A percentile compares a stretch with the other conserved stretches of the same genome.
Evolutionary conservation across 805 yeast genomes (phyloP).

Genomic region (Torulaspora indica): DNA sequence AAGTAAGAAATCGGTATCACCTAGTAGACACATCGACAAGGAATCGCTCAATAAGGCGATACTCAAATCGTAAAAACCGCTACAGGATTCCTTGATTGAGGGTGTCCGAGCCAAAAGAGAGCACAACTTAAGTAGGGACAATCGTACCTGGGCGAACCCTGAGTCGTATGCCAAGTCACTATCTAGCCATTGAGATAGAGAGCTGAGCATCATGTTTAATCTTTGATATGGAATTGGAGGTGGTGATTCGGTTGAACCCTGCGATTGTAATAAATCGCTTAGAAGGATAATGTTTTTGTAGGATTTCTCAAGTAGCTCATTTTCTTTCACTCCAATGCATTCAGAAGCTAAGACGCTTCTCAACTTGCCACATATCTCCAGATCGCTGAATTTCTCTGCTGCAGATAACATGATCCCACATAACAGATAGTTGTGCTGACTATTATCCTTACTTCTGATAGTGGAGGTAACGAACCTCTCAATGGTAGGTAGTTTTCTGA

Average conservation of each 20-base stretch:
- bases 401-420: slow-evolving; percentile 37
- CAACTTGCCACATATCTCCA: slow-evolving; percentile 44
- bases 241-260: slow-evolving; percentile 28
- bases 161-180: slow-evolving; percentile 57
- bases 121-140: slow-evolving; percentile 48
- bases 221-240: slow-evolving; percentile 60
- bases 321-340: slow-evolving; percentile 48
- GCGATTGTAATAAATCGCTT: slow-evolving; percentile 37
- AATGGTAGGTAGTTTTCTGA: slow-evolving; percentile 24
- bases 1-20: slow-evolving; percentile 33
- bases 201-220: slow-evolving; percentile 54
- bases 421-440: slow-evolving; percentile 28
- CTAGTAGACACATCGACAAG: slow-evolving; percentile 32
- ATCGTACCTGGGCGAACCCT: slow-evolving; percentile 48
- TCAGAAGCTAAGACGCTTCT: slow-evolving; percentile 64
- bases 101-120: slow-evolving; percentile 27
- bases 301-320: slow-evolving; percentile 43
- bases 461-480: slow-evolving; percentile 35
- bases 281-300: slow-evolving; percentile 46
- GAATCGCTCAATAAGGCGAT: slow-evolving; percentile 39
- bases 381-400: slow-evolving; percentile 36
- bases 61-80: slow-evolving; percentile 42
- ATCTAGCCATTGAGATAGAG: slow-evolving; percentile 54
- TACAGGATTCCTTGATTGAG: slow-evolving; percentile 38
- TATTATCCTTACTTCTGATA: slow-evolving; percentile 34